Conservation (phyloP, 2,329 filamentous ascomycete species). For the Fusarium sp. region DNA sequence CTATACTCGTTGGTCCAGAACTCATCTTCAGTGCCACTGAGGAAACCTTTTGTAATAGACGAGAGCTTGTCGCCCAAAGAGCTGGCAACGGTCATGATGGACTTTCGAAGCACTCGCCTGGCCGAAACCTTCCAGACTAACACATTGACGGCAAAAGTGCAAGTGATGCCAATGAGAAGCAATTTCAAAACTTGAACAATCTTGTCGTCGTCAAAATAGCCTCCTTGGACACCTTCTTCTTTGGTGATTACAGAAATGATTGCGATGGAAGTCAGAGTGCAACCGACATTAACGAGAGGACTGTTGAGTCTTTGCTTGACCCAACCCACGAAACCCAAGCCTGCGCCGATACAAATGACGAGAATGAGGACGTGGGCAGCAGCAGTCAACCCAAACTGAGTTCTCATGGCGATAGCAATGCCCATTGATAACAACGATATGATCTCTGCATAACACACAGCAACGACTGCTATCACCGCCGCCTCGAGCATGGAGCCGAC, state of each 20-base stretch:
- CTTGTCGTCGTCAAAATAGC: conserved; percentile 85
- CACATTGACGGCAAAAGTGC: conserved; percentile 81
- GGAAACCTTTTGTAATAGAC: conserved; percentile 85
- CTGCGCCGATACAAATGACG: conserved; percentile 86
- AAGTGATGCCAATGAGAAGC: conserved; percentile 82
- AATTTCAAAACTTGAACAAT: conserved; percentile 88
- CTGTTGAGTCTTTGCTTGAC: conserved; percentile 84
- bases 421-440: conserved; percentile 89
- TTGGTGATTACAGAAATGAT: conserved; percentile 93
- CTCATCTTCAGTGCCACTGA: conserved; percentile 86
- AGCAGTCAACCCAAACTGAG: conserved; percentile 74
- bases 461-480: conserved; percentile 80
- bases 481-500: conserved; percentile 93
- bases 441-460: conserved; percentile 79
- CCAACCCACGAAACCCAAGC: conserved; percentile 90
- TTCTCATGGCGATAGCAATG: conserved; percentile 84
- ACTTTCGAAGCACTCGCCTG: conserved; percentile 78
- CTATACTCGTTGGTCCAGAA: conserved; percentile 77
- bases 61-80: conserved; percentile 86
- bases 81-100: conserved; percentile 79
- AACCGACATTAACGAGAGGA: conserved; percentile 86
- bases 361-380: conserved; percentile 86
- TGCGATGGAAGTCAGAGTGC: conserved; percentile 87
- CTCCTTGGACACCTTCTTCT: conserved; percentile 88
- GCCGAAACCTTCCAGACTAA: conserved; percentile 85